Evolutionary conservation across 2,329 filamentous ascomycete species (phyloP).

Genomic region (Colletotrichum liriopes): DNA sequence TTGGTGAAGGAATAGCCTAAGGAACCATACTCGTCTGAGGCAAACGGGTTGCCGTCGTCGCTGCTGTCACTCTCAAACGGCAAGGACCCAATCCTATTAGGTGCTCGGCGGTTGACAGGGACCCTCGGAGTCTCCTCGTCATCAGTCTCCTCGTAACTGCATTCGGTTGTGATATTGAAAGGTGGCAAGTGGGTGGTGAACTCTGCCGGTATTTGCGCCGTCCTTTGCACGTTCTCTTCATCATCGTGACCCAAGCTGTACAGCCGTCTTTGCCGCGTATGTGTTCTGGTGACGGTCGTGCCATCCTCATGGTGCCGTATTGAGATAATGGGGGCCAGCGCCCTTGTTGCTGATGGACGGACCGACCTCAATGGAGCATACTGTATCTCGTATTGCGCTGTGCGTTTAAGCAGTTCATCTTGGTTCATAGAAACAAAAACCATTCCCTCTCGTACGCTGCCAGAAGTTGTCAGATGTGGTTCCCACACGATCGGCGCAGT

Average conservation of each 20-base stretch:
- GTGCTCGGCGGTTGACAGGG: conserved; percentile 56
- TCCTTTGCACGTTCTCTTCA: conserved; percentile 61
- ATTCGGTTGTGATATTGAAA: conserved; percentile 72
- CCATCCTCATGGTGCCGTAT: conserved; percentile 69
- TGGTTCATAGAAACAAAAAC: conserved; percentile 91
- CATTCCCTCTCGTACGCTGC: conserved; percentile 89
- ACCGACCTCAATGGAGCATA: conserved; percentile 61
- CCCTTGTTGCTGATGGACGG: conserved; percentile 41
- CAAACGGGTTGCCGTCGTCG: conserved; percentile 51
- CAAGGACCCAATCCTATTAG: conserved; percentile 68
- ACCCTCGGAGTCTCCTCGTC: conserved; percentile 45
- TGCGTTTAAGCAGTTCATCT: conserved; percentile 81
- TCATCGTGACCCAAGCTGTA: conserved; percentile 61
- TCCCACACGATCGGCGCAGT: conserved; percentile 46
- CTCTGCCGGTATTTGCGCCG: conserved; percentile 71
- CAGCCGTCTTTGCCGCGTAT: conserved; percentile 61
- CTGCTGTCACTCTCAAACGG: conserved; percentile 68
- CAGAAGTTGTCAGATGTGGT: conserved; percentile 34
- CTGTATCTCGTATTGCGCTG: conserved; percentile 82
- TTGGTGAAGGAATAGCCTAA: conserved; percentile 48
- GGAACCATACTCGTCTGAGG: conserved; percentile 53
- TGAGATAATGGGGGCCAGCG: conserved; percentile 60
- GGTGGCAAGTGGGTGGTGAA: conserved; percentile 65
- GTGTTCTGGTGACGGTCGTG: conserved; percentile 61
- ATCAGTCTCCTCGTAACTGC: conserved; percentile 72